Conservation (phyloP, 495 filamentous ascomycete genomes). For the Rhypophila decipiens region DNA sequence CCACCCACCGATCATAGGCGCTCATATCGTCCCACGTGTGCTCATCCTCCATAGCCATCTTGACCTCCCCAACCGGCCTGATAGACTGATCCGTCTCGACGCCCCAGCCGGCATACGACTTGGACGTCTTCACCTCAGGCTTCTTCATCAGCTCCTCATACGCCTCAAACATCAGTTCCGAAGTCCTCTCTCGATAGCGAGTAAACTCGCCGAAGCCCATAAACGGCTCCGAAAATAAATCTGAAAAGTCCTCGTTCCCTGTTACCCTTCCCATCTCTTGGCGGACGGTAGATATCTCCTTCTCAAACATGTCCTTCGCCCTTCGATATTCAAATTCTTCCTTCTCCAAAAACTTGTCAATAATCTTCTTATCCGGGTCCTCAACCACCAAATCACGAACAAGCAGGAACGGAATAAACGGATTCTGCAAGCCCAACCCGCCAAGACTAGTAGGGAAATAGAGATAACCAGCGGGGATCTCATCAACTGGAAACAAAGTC, state of each 20-base stretch:
- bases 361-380: slow-evolving; percentile 7
- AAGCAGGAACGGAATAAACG: slow-evolving; percentile 36
- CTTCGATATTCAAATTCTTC: slow-evolving; percentile 37
- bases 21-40: slow-evolving; percentile 8
- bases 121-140: slow-evolving; percentile 1
- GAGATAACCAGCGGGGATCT: slow-evolving; percentile 60
- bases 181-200: slow-evolving; percentile 36
- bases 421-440: slow-evolving; percentile 50
- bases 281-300: background rate
- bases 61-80: slow-evolving; percentile 6
- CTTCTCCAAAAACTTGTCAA: slow-evolving; percentile 12
- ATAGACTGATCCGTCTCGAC: too few species aligned
- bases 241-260: slow-evolving; percentile 6
- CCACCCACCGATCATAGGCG: slow-evolving; percentile 43
- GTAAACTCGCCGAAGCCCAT: slow-evolving; percentile 43
- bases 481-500: slow-evolving; percentile 43
- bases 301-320: slow-evolving; percentile 27
- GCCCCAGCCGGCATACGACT: too few species aligned
- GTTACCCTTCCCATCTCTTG: background rate
- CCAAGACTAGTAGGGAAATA: slow-evolving; percentile 48
- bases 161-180: slow-evolving; percentile 5
- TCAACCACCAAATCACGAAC: slow-evolving; percentile 4
- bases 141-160: slow-evolving; percentile 11
- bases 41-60: slow-evolving; percentile 12
- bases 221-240: slow-evolving; percentile 27